Percentiles rank a stretch among this genome's conserved stretches.
Evolutionary conservation across 2,329 filamentous ascomycete genomes (phyloP).

Genomic region (Dendryphion nanum): DNA sequence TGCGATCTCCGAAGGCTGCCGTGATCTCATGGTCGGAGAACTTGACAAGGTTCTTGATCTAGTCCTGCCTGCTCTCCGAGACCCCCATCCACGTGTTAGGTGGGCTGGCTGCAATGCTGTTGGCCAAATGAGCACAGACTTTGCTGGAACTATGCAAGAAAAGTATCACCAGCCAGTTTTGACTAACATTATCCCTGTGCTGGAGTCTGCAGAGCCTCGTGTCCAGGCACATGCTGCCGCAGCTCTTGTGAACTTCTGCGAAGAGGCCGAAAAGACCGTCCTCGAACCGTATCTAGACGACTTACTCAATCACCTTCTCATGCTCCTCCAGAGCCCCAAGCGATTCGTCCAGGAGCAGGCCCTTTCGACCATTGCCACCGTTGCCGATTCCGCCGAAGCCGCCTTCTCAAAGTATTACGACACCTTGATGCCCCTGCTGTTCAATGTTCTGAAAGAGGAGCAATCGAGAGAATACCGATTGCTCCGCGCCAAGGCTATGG

Average conservation of each 20-base stretch:
- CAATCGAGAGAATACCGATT: constrained; percentile 91
- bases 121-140: constrained; percentile 99
- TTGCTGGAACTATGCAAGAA: constrained; percentile 95
- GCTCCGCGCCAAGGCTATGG: constrained; percentile 95
- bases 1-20: constrained; percentile 95
- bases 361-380: constrained; percentile 94
- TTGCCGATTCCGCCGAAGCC: constrained; percentile 95
- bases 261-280: constrained; percentile 90
- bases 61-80: constrained; percentile 86
- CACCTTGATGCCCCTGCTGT: constrained; percentile 89
- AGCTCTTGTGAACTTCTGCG: constrained; percentile 98
- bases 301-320: constrained; percentile 79
- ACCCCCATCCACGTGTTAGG: constrained; percentile 88
- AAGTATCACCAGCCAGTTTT: constrained; percentile 89
- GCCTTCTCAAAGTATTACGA: constrained; percentile 96
- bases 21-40: constrained; percentile 92
- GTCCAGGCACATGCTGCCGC: constrained; percentile 97
- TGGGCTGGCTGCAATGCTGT: constrained; percentile 98
- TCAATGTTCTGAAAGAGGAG: constrained; percentile 83
- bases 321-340: constrained; percentile 85
- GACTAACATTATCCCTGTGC: constrained; percentile 86
- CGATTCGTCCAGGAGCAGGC: constrained; percentile 98
- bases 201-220: constrained; percentile 84
- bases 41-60: constrained; percentile 90
- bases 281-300: constrained; percentile 92